A percentile compares a stretch with the other conserved stretches of the same genome.
phyloP scores from a whole-genome alignment of 1,139 yeast species.

The Nakaseomyces bracarensis region DNA sequence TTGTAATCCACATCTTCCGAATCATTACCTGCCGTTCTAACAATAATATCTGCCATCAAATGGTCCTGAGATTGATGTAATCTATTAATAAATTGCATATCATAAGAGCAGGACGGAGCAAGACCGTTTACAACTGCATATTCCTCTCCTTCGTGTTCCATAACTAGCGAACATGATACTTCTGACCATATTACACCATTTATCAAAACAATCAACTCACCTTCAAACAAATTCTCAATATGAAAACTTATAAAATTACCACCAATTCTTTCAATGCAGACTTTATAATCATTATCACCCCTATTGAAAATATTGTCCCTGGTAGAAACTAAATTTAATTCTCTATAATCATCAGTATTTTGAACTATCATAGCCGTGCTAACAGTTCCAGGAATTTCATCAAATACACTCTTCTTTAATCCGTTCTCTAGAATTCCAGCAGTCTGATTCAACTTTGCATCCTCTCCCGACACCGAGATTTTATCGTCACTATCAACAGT shows the following conservation, averaged over 20 bases:
- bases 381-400: constrained; percentile 18
- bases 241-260: constrained; percentile 44
- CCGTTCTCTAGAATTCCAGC: constrained; percentile 12
- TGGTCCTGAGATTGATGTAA: constrained; percentile 35
- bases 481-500: constrained; percentile 20
- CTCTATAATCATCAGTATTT: constrained; percentile 34
- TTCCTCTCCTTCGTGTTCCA: constrained; percentile 35
- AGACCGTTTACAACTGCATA: constrained; percentile 52
- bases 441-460: constrained; percentile 17
- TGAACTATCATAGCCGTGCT: constrained; percentile 34
- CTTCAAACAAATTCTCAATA: constrained; percentile 36
- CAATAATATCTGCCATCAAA: constrained; percentile 38
- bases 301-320: constrained; percentile 27
- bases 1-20: constrained; percentile 15
- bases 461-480: constrained; percentile 11
- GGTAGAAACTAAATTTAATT: constrained; percentile 29
- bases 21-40: constrained; percentile 34
- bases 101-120: constrained; percentile 61
- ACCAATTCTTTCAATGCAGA: constrained; percentile 46
- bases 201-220: constrained; percentile 42
- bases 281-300: constrained; percentile 30
- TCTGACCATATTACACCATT: constrained; percentile 59
- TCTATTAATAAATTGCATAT: constrained; percentile 46
- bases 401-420: constrained; percentile 22
- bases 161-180: constrained; percentile 37